Evolutionary conservation across 495 filamentous ascomycete genomes (phyloP).

Genomic region (Saxophila tyrrhenica): DNA sequence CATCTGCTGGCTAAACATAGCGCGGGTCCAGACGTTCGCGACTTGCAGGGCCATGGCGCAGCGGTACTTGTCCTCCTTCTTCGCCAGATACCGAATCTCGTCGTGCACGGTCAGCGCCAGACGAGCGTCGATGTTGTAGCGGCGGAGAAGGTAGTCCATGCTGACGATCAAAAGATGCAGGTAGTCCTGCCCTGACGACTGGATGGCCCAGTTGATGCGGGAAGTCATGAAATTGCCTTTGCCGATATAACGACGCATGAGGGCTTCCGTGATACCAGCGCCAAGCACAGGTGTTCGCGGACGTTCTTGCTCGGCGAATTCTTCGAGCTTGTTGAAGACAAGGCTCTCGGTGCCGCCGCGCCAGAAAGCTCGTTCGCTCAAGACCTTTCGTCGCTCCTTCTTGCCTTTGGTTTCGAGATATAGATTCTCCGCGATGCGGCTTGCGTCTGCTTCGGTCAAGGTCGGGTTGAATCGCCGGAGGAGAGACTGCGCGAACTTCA

Average conservation of each 20-base stretch:
- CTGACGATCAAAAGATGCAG: constrained; percentile 84
- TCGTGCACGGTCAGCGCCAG: constrained; percentile 93
- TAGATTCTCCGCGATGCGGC: constrained; percentile 61
- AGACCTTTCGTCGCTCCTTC: constrained; percentile 55
- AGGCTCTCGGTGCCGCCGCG: constrained; percentile 92
- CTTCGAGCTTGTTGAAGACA: constrained; percentile 95
- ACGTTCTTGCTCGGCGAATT: constrained; percentile 88
- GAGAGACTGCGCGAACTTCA: constrained; percentile 83
- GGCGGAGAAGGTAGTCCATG: constrained; percentile 90
- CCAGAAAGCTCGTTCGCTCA: constrained; percentile 78
- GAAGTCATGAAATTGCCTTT: constrained; percentile 81
- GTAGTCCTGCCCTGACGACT: constrained; percentile 95
- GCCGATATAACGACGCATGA: constrained; percentile 76
- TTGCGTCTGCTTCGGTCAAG: constrained; percentile 64
- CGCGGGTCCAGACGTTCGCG: constrained; percentile 90
- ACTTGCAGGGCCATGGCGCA: constrained; percentile 86
- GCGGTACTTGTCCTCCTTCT: constrained; percentile 74
- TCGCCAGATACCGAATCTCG: constrained; percentile 89
- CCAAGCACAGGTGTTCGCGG: constrained; percentile 90
- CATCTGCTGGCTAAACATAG: constrained; percentile 93
- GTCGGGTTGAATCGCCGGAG: constrained; percentile 85
- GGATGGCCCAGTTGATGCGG: constrained; percentile 98
- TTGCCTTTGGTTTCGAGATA: constrained; percentile 84
- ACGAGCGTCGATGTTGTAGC: constrained; percentile 71
- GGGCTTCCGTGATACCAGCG: constrained; percentile 89